Conservation (phyloP, 805 yeast species). For the Scheffersomyces coipomensis region DNA sequence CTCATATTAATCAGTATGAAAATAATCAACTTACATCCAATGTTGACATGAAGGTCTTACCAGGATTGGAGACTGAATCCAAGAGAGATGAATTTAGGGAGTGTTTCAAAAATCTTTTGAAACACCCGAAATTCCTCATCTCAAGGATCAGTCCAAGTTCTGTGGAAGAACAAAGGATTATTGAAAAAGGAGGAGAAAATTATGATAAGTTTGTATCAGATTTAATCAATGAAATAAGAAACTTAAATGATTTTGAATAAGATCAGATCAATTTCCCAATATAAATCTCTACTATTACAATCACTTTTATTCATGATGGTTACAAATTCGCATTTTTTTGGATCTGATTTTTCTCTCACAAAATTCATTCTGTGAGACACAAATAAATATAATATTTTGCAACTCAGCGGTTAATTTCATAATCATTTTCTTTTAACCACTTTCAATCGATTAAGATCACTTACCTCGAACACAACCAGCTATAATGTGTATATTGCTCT, state of each 20-base stretch:
- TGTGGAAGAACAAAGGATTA: slow-evolving; percentile 58
- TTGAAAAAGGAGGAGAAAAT: slow-evolving; percentile 45
- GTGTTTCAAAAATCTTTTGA: slow-evolving; percentile 67
- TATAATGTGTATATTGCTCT: no score
- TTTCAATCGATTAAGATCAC: no score
- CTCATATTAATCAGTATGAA: slow-evolving; percentile 28
- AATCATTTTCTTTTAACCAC: no score
- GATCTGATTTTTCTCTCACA: no score
- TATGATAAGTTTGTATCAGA: slow-evolving; percentile 23
- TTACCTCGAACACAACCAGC: no score
- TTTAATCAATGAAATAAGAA: slow-evolving; percentile 36
- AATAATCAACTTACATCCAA: slow-evolving; percentile 7
- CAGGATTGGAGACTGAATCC: slow-evolving; percentile 60
- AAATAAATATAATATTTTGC: no score
- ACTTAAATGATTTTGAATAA: slow-evolving; percentile 29
- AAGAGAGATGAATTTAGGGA: slow-evolving; percentile 60
- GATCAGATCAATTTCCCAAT: background rate
- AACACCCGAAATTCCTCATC: slow-evolving; percentile 83
- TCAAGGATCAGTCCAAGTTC: slow-evolving; percentile 65
- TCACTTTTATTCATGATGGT: no score
- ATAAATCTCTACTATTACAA: no score
- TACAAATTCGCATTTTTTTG: no score
- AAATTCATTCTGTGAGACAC: background rate
- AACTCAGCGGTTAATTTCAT: no score
- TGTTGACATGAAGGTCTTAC: slow-evolving; percentile 36